Conservation (phyloP, 345 rosid species). For the Cardamine occulta region DNA sequence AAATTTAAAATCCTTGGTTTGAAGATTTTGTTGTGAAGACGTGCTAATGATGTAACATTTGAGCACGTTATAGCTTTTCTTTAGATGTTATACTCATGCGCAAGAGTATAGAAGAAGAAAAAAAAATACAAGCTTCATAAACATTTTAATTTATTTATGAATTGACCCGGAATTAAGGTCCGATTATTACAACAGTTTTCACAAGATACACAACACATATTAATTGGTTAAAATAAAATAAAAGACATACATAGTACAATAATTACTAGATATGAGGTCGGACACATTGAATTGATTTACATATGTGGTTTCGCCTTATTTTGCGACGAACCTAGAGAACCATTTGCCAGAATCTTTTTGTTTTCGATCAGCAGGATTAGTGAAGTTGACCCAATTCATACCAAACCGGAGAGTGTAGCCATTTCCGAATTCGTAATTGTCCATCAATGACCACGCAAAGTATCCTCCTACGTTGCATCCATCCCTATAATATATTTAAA, state of each 20-base stretch:
- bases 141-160: background rate
- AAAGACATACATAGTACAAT: background rate
- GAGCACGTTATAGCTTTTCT: too few species aligned
- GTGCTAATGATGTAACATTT: too few species aligned
- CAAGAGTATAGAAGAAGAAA: too few species aligned
- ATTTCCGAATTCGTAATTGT: constrained; percentile 39
- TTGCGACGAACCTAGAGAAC: constrained; percentile 44
- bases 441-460: constrained; percentile 39
- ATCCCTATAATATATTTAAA: background rate
- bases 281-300: background rate
- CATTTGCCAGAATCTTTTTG: constrained; percentile 41
- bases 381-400: constrained; percentile 44
- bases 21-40: too few species aligned
- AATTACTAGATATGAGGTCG: background rate
- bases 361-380: constrained; percentile 33
- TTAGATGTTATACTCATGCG: too few species aligned
- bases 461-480: constrained; percentile 38
- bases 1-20: too few species aligned
- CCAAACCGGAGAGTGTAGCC: constrained; percentile 39
- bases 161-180: background rate
- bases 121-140: too few species aligned
- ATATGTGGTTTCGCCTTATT: background rate
- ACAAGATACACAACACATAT: background rate
- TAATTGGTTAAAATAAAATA: background rate
- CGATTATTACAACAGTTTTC: background rate